Base-by-base conservation (phyloP, 495 filamentous ascomycete genomes). In the Glarea lozoyensis region DNA sequence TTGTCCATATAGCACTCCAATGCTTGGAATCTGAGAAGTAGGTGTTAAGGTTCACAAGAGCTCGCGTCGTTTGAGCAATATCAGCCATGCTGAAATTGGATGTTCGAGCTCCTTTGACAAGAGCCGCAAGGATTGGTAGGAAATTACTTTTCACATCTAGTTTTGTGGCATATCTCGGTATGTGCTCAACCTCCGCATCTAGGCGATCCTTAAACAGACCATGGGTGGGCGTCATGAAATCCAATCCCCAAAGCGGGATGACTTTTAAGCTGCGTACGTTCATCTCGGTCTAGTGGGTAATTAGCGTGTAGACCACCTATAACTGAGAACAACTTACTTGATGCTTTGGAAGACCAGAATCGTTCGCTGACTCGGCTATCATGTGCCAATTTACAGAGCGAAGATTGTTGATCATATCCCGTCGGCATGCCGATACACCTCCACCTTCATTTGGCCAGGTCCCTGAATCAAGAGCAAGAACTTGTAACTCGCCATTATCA, bases 381-480 rank as follows among this genome's bases (percentile, higher is more conserved):
- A 82, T 76, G 47, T 82, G 77, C 69, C 77, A 80, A 42, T 72
- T 72, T 43, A 82, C 76, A 1, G 73, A 75, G 18, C 62, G 59
- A 42, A 80, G 66, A 18, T 73, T 72, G 53, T 81, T 79, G 59
- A 82, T 76, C 64, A 82, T 68, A 48, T 82, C 78, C 40, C 78
- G 64, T n/a, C 78, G 73, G 60, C 78, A 82, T 20, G 75, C 76
- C 32, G 77, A 81, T 13, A 82, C 77, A 53, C 78, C 78, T 43
- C 78, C 78, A 40, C 73, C 75, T 50, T 79, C 73, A 39, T 80
- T 79, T 0, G 78, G 78, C 78, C 78, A 82, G 22, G 76, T 80
- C 11, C 75, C 75, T 25, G 65, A 79, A 53, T 82, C 78, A 10
- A 74, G 69, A 33, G 77, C 76, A 49, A 82, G 66, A 40, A 82